These are phyloP conservation scores for Metschnikowia lachancei DNA, from an alignment of 805 yeast genomes.

Conservation along the genomic window DNA sequence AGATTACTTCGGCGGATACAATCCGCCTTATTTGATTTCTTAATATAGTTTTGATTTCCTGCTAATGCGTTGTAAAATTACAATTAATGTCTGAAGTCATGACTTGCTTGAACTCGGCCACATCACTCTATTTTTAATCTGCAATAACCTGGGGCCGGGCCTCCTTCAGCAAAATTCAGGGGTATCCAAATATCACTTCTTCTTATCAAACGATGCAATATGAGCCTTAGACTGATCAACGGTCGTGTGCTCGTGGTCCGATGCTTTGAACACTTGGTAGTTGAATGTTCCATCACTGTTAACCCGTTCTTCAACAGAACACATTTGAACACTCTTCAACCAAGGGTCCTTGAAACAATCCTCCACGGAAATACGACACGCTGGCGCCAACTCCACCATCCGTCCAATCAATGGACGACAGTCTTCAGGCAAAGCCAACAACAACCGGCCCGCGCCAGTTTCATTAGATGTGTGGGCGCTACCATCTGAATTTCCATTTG, in stretches of 20 bases:
- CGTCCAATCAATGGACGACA: conserved; percentile 63
- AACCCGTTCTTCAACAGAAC: conserved; percentile 53
- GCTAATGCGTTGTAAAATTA: too few species aligned
- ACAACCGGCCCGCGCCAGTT: conserved; percentile 68
- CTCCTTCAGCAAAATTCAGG: too few species aligned
- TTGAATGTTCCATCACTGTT: conserved; percentile 38
- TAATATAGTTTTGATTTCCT: too few species aligned
- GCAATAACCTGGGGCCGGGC: background rate
- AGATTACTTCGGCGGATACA: too few species aligned
- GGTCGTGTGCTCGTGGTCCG: conserved; percentile 76
- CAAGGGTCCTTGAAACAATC: conserved; percentile 73
- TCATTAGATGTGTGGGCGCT: conserved; percentile 60
- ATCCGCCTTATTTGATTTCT: too few species aligned
- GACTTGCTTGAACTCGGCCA: too few species aligned
- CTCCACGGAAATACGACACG: conserved; percentile 77
- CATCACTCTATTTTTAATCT: too few species aligned
- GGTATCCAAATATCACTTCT: conserved; percentile 37
- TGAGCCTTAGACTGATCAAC: conserved; percentile 95
- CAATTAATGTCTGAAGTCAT: too few species aligned
- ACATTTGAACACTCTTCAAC: conserved; percentile 63
- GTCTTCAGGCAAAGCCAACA: conserved; percentile 69
- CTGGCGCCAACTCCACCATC: conserved; percentile 85
- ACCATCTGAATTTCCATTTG: conserved; percentile 23
- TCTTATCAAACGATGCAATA: conserved; percentile 87
- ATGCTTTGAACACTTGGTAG: conserved; percentile 41